Conservation (phyloP, 306 rosid species). For the Adenanthera pavonina region DNA sequence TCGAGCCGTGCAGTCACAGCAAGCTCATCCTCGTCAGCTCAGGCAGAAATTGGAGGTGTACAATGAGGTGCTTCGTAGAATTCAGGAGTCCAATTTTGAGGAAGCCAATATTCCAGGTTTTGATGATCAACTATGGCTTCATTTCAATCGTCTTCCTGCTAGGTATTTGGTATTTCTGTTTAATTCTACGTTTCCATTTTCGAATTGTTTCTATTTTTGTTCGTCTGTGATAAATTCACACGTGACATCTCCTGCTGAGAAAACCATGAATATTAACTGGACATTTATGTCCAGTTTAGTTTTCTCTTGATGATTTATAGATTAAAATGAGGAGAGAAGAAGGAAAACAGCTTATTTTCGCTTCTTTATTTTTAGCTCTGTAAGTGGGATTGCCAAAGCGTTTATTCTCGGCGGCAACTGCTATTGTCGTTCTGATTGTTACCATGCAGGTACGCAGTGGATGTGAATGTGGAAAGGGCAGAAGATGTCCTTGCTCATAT, state of each 20-base stretch:
- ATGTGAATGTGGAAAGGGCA: constrained; percentile 97
- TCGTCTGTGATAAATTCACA: neutral
- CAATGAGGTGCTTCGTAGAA: constrained; percentile 85
- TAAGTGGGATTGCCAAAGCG: constrained; percentile 52
- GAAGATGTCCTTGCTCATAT: constrained; percentile 93
- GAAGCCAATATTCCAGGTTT: constrained; percentile 82
- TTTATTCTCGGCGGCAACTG: constrained; percentile 43
- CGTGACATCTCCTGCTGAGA: neutral
- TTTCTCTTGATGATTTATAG: constrained; percentile 4
- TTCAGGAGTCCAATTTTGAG: constrained; percentile 66
- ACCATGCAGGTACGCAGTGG: constrained; percentile 80
- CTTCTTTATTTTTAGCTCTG: constrained; percentile 41
- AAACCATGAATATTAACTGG: constrained; percentile 2
- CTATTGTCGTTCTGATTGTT: constrained; percentile 53
- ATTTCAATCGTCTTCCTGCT: constrained; percentile 94
- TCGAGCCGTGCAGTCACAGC: constrained; percentile 58
- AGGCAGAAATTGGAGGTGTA: constrained; percentile 84
- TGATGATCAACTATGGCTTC: constrained; percentile 92
- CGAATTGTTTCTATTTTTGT: neutral
- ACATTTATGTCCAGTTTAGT: constrained; percentile 24
- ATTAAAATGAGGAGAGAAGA: constrained; percentile 14
- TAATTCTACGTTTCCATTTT: neutral
- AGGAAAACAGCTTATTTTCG: constrained; percentile 35
- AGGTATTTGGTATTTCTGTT: constrained; percentile 51
- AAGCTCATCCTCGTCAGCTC: constrained; percentile 61